Base-by-base conservation (phyloP, 2,329 filamentous ascomycete species). In the Cercospora citrullina region DNA sequence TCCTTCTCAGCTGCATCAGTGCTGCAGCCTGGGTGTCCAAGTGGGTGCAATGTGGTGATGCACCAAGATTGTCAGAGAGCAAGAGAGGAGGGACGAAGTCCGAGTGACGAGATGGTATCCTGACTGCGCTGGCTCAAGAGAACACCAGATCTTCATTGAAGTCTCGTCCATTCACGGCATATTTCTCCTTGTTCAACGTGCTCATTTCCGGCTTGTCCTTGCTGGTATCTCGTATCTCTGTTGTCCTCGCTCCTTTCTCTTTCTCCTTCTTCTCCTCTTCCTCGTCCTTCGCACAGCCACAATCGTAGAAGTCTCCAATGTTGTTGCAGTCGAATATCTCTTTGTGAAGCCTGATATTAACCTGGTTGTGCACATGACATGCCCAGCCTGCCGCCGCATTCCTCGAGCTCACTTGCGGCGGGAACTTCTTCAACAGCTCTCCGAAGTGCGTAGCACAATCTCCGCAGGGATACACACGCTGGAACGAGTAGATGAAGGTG, bases 231-330 rank as follows among this genome's bases (percentile, higher is more conserved):
- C 51, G 66, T 57, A 66, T 66, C 53, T 67, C 66, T 26, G 55
- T 63, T 28, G 48, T 68, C 60, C 58, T 57, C 60, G 55, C 28
- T 4, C 66, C 62, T 12, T 65, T 64, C 18, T 51, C 64, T 30
- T 67, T 60, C 57, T 71, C 69, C 10, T 48, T 63, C 26, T 60
- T 60, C 59, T 65, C 65, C 30, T 70, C 68, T 62, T 69, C 70
- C 18, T 75, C 83, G 63, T 88, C 86, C 30, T 87, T 86, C 26
- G 83, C 85, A 76, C 88, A 90, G 33, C 87, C 88, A 73, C 88
- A 90, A 74, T 90, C 87, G 75, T 90, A 90, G 71, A 88, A 89
- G 67, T 89, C 87, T 2, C 87, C 88, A 66, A 90, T 87, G 42
- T 89, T 86, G 51, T 83, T 83, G 77, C 88, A 90, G 76, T 90